These are phyloP conservation scores for Hymenoscyphus scutula DNA, from an alignment of 2,329 filamentous ascomycete genomes.

Conservation along the genomic window DNA sequence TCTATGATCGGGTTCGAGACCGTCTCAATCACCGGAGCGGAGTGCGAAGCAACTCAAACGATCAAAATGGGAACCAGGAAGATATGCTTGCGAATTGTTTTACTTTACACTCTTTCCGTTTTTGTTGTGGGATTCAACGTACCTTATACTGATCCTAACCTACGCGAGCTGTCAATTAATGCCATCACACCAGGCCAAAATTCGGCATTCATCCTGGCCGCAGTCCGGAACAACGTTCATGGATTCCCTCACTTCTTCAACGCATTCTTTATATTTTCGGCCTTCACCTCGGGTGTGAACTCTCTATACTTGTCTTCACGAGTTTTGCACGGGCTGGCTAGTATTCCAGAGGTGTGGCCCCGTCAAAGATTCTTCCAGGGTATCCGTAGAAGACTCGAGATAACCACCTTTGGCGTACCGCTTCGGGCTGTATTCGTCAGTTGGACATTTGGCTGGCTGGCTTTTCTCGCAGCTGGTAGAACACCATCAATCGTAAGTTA, in stretches of 20 bases:
- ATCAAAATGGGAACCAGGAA: conserved; percentile 46
- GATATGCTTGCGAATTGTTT: conserved; percentile 43
- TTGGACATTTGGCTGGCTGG: conserved; percentile 40
- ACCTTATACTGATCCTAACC: conserved; percentile 39
- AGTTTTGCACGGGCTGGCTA: conserved; percentile 44
- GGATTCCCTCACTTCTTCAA: conserved; percentile 44
- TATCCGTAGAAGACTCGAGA: conserved; percentile 36
- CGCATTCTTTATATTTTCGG: conserved; percentile 45
- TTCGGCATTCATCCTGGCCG: conserved; percentile 42
- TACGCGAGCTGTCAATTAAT: conserved; percentile 15
- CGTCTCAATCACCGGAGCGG: conserved; percentile 44
- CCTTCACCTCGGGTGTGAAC: conserved; percentile 43
- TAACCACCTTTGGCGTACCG: conserved; percentile 40
- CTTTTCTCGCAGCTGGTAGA: conserved; percentile 38
- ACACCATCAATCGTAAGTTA: conserved; percentile 16
- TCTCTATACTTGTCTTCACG: conserved; percentile 43
- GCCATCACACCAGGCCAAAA: conserved; percentile 34
- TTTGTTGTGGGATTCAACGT: conserved; percentile 44
- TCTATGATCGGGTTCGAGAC: conserved; percentile 44
- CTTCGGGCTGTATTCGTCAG: conserved; percentile 39
- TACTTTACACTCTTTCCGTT: conserved; percentile 43
- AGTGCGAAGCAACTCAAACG: conserved; percentile 43
- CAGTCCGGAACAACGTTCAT: conserved; percentile 40
- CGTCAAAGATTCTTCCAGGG: conserved; percentile 35
- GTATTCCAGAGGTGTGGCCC: conserved; percentile 41